Conservation (phyloP, 2,329 filamentous ascomycete species). For the Fusarium tanahbumbuense region DNA sequence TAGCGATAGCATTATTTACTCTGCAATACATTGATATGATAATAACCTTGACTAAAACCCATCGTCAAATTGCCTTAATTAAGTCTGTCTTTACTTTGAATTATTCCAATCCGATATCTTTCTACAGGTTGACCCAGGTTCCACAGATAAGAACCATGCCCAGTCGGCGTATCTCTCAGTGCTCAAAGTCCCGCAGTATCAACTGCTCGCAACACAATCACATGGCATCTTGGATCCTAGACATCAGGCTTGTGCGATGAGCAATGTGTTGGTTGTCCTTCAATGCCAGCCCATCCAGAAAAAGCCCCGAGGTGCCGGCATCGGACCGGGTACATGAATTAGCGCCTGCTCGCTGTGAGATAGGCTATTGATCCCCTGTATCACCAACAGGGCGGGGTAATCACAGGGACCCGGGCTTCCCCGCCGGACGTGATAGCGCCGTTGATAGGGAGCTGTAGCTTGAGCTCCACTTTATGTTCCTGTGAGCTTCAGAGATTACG, state of each 20-base stretch:
- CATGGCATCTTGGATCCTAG: too few relatives aligned
- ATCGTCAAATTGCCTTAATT: fast-evolving
- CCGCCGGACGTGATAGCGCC: not conserved
- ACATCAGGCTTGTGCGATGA: too few relatives aligned
- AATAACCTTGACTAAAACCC: fast-evolving
- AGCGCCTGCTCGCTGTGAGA: not conserved
- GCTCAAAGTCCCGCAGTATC: too few relatives aligned
- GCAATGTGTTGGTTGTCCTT: not conserved
- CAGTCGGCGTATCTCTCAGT: too few relatives aligned
- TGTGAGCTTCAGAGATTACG: not conserved
- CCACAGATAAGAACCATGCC: too few relatives aligned
- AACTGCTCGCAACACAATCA: too few relatives aligned
- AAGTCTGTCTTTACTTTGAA: too few relatives aligned
- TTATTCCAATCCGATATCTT: too few relatives aligned
- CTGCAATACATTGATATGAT: too few relatives aligned
- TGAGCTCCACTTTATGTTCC: not conserved
- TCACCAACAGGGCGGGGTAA: not conserved
- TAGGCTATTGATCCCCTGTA: not conserved
- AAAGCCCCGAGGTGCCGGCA: not conserved
- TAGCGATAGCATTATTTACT: not conserved
- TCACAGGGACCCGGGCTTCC: not conserved
- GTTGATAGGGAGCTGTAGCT: not conserved
- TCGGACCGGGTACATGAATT: not conserved
- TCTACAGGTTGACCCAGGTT: too few relatives aligned
- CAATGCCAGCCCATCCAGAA: not conserved